Evolutionary conservation across 2,329 filamentous ascomycete species (phyloP).

Genomic region (Paraconiothyrium sp.): DNA sequence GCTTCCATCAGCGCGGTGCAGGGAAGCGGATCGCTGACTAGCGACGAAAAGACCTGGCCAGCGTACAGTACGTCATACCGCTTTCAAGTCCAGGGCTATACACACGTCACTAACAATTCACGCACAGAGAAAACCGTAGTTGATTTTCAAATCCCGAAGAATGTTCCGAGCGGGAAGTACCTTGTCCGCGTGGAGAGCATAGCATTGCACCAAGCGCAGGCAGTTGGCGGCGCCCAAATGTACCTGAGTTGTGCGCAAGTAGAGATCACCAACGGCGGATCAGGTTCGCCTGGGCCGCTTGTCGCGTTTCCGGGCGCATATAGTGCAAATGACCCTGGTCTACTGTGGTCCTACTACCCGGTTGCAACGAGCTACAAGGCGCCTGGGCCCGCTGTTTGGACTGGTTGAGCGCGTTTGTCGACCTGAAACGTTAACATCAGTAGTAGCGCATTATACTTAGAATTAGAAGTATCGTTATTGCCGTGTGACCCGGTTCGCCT

Average conservation of each 20-base stretch:
- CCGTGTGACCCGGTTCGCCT: background rate
- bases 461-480: background rate
- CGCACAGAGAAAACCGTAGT: constrained; percentile 36
- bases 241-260: constrained; percentile 59
- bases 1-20: constrained; percentile 33
- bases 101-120: constrained; percentile 2
- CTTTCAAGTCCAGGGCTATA: background rate
- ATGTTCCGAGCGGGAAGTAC: constrained; percentile 55
- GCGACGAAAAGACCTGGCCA: constrained; percentile 38
- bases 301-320: constrained; percentile 55
- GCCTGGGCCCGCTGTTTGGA: constrained; percentile 39
- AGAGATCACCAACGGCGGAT: constrained; percentile 51
- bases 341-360: constrained; percentile 44
- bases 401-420: constrained; percentile 19
- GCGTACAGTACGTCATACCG: constrained; percentile 32
- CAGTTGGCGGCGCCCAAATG: constrained; percentile 51
- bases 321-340: constrained; percentile 40
- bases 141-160: constrained; percentile 49
- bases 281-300: constrained; percentile 48
- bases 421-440: background rate
- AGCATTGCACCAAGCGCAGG: constrained; percentile 52
- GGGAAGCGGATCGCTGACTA: constrained; percentile 33
- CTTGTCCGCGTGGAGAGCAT: constrained; percentile 58
- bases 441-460: background rate
- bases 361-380: constrained; percentile 39